phyloP scores from a whole-genome alignment of 1,284 basidiomycete genomes.

The Irpex sp. region DNA sequence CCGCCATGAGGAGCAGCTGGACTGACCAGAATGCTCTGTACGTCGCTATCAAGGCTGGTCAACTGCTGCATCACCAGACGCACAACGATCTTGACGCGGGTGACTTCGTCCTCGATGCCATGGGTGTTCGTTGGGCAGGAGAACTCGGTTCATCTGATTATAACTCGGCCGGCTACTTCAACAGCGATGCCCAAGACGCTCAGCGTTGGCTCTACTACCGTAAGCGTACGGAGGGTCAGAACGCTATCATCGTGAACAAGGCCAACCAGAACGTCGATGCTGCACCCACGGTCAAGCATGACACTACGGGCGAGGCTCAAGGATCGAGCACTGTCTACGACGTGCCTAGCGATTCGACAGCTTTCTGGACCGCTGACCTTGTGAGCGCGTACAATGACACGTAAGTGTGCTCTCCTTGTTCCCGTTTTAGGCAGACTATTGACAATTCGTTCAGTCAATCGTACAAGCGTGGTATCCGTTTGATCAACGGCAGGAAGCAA shows the following conservation, averaged over 20 bases:
- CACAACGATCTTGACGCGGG: slow-evolving; percentile 93
- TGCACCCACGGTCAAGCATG: slow-evolving; percentile 59
- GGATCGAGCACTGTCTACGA: slow-evolving; percentile 73
- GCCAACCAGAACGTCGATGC: slow-evolving; percentile 82
- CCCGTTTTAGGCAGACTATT: slow-evolving; percentile 7
- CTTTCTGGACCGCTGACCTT: slow-evolving; percentile 82
- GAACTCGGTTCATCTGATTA: slow-evolving; percentile 93
- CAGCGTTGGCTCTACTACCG: slow-evolving; percentile 90
- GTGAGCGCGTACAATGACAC: slow-evolving; percentile 75
- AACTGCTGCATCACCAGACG: slow-evolving; percentile 77
- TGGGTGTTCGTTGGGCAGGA: slow-evolving; percentile 94
- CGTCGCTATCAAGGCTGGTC: slow-evolving; percentile 87
- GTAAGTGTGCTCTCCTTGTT: slow-evolving; percentile 42
- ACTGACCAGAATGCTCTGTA: slow-evolving; percentile 83
- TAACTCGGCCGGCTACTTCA: slow-evolving; percentile 69
- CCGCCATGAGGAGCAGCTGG: slow-evolving; percentile 89
- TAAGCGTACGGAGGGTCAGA: slow-evolving; percentile 96
- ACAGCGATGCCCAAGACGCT: slow-evolving; percentile 60
- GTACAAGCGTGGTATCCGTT: slow-evolving; percentile 83
- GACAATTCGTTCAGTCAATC: slow-evolving; percentile 40
- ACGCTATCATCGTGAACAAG: slow-evolving; percentile 81
- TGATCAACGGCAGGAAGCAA: slow-evolving; percentile 85
- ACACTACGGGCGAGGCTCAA: slow-evolving; percentile 66
- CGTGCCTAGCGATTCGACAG: slow-evolving; percentile 69
- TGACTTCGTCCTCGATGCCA: slow-evolving; percentile 93